Evolutionary conservation across 352 stramenopile species (phyloP), one percentile per base, ranked within the genome.

Genomic region (Pseudoperonospora humuli): DNA sequence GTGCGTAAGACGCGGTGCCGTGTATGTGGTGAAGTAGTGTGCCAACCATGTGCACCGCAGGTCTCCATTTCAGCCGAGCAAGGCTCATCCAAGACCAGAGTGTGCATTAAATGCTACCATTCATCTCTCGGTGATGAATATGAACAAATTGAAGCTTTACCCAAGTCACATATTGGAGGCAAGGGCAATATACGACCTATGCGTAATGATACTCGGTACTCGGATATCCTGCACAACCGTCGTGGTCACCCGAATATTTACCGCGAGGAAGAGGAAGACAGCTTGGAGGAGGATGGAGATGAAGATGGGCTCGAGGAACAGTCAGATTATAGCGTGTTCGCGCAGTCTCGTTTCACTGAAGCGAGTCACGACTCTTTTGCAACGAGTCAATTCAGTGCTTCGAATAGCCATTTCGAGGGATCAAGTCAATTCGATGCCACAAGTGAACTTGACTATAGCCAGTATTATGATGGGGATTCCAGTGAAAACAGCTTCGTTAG

Each of bases 1-100:
- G 60, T 83, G 15, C 70, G 72, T 18, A 89, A 89, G 40, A 85
- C 72, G 28, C 50, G 75, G 2, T 89, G 76, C 38, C 70, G 76
- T 11, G 58, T 89, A 26, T 89, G 76, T 31, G 76, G 76, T 6
- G 70, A 89, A 39, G 76, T 89, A 19, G 72, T 86, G 15, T 89
- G 76, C 18, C 74, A 85, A 38, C 60, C 71, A 1, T 88, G 76
- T 44, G 76, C 76, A 5, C 76, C 76, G 5, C 61, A 76, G 7
- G 59, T 86, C 10, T 57, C 77, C 35, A 72, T 65, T 23, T 64
- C 66, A 10, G 51, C 61, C 0, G 54, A 57, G 15, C 45, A 51
- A 5, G 48, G 53, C 23, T 48, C 59, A 11, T 39, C 58, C 26
- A 83, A 82, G 44, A 86, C 74, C 18, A 64, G 74, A 5, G 70